Base-by-base conservation (phyloP, 2,329 filamentous ascomycete genomes). In the Fusarium pseudograminearum region DNA sequence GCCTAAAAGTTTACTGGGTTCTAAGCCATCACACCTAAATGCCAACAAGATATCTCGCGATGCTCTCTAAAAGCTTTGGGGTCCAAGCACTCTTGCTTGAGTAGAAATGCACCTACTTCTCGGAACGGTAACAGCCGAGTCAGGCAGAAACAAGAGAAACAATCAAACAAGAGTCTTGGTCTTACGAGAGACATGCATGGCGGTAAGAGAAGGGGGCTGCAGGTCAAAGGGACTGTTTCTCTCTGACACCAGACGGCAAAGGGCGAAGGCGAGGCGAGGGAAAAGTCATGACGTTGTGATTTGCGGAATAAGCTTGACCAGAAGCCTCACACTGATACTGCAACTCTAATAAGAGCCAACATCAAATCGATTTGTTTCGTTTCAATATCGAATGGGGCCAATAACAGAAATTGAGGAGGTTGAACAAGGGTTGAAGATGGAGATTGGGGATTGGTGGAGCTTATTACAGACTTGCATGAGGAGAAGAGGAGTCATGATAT, bases 231-330 rank as follows among this genome's bases (percentile, higher is more conserved):
- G 44, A 18, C 34, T 52, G 24, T n/a, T 52, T 52, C 20, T n/a
- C 22, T 26, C 18, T 22, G 41, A 31, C 36, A 38, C 40, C 34
- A 34, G 45, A 58, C 18, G 45, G 56, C 26, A 38, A 59, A 57
- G 34, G 24, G 20, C 38, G 52, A 52, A 67, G 50, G 28, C 61
- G 44, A 44, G 57, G 51, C 41, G 45, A 41, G 40, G 14, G 15
- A 57, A 51, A 24, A 70, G 62, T 64, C 62, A 70, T 70, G 67
- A 70, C 67, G 67, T 54, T 54, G 42, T 60, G 67, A 56, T 34
- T 56, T 20, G 34, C 42, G 31, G 22, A 70, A 66, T 70, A 70
- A 70, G 67, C 34, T 65, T 64, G 54, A 41, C 12, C 44, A 22
- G 14, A 60, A 60, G 47, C 20, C 50, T 55, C 51, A 53, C 44